Conservation (phyloP, 2,329 filamentous ascomycete genomes). For the Aureobasidium sp. region DNA sequence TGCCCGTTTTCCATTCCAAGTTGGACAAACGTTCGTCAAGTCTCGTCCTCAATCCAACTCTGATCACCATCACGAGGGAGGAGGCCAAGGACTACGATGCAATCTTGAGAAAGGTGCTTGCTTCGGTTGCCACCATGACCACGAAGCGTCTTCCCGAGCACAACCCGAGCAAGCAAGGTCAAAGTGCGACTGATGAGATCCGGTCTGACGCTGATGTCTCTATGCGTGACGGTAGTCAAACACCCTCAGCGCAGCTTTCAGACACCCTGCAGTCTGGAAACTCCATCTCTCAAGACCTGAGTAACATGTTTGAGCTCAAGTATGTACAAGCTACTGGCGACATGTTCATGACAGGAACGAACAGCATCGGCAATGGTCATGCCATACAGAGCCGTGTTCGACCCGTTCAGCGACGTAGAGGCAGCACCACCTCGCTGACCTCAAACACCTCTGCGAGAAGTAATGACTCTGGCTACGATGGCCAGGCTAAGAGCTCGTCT, state of each 20-base stretch:
- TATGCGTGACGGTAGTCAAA: slow-evolving; percentile 11
- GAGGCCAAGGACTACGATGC: slow-evolving; percentile 61
- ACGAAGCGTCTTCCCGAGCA: slow-evolving; percentile 34
- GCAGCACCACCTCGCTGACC: slow-evolving; percentile 16
- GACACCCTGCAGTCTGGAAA: slow-evolving; percentile 44
- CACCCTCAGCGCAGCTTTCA: slow-evolving; percentile 33
- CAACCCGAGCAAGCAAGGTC: slow-evolving; percentile 43
- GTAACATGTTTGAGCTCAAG: slow-evolving; percentile 69
- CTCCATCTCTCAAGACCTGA: slow-evolving; percentile 35
- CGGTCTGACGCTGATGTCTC: slow-evolving; percentile 71
- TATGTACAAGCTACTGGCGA: slow-evolving; percentile 55
- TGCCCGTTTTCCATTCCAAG: slow-evolving; percentile 59
- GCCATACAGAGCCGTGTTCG: slow-evolving; percentile 24
- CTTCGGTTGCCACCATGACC: slow-evolving; percentile 67
- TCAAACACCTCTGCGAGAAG: slow-evolving; percentile 19
- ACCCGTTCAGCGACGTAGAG: slow-evolving; percentile 15
- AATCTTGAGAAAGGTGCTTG: slow-evolving; percentile 72
- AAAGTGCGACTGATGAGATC: slow-evolving; percentile 15
- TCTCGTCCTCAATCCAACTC: slow-evolving; percentile 37
- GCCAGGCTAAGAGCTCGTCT: slow-evolving; percentile 1
- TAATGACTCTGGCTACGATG: slow-evolving; percentile 14
- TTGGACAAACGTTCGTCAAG: slow-evolving; percentile 35
- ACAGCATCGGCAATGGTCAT: slow-evolving; percentile 40
- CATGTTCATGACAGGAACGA: slow-evolving; percentile 31
- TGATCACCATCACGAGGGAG: slow-evolving; percentile 65